Percentiles rank a stretch among this genome's conserved stretches.
Conservation (phyloP, 768 basidiomycete genomes). For the Macrolepiota fuliginosa region DNA sequence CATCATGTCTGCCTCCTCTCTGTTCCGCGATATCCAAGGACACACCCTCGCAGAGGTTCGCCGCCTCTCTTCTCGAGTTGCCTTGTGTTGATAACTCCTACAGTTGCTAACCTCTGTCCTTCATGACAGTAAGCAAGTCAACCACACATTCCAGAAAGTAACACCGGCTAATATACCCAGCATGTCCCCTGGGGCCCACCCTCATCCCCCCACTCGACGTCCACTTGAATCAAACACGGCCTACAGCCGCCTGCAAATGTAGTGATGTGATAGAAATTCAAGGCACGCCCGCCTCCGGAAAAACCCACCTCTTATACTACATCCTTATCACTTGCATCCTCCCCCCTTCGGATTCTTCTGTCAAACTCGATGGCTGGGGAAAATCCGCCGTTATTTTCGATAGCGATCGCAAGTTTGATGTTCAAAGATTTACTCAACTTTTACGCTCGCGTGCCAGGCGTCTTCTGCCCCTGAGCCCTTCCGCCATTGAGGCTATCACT, state of each 20-base stretch:
- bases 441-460: conserved; percentile 44
- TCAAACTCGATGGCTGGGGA: conserved; percentile 53
- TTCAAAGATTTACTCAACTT: conserved; percentile 50
- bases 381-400: conserved; percentile 71
- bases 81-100: not conserved
- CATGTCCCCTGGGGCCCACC: conserved; percentile 26
- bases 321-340: conserved; percentile 58
- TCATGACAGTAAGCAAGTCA: conserved; percentile 28
- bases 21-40: conserved; percentile 14
- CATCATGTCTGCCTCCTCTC: conserved; percentile 5
- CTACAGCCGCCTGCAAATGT: conserved; percentile 24
- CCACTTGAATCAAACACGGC: conserved; percentile 18
- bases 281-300: conserved; percentile 72
- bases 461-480: conserved; percentile 22
- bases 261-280: conserved; percentile 78
- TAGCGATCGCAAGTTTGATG: conserved; percentile 63
- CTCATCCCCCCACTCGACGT: conserved; percentile 32
- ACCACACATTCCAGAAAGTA: not conserved
- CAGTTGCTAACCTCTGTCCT: conserved; percentile 45
- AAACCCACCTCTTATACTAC: conserved; percentile 75
- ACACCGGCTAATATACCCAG: conserved; percentile 18
- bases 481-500: conserved; percentile 13
- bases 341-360: conserved; percentile 33
- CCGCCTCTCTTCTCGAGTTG: conserved; percentile 4
- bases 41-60: conserved; percentile 13